Base-by-base conservation (phyloP, 2,329 filamentous ascomycete genomes). In the Scopulariopsis brevicaulis region DNA sequence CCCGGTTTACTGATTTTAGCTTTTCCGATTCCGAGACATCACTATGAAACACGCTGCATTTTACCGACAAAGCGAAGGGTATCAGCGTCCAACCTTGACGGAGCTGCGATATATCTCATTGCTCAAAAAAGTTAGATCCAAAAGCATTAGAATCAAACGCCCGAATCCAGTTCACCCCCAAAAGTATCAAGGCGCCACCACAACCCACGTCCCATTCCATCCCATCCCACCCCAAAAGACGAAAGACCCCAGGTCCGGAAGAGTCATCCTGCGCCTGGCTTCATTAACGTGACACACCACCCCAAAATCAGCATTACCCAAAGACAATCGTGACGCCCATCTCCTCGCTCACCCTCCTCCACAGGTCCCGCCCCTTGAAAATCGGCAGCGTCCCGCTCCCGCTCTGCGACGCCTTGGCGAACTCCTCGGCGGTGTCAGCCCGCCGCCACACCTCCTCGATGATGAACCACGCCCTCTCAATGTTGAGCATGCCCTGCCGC, bases 401-500 rank as follows among this genome's bases (percentile, higher is more conserved):
- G 18, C 43, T 48, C 25, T 35, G 50, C 15, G 24, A 58, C 20
- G 57, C 37, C 63, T 46, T 62, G 50, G 50, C 37, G 18, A 54
- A 35, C 22, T 58, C 60, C 55, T 61, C 62, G 8, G 62, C 66
- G 60, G 60, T 65, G 59, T 84, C 80, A 0, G 74, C 75, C 58
- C 81, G 71, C 58, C 73, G 73, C 81, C 83, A 86, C 11, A 86
- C 78, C 65, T 85, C 82, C 62, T 79, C 74, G 3, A 84, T 77
- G 40, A 86, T 79, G 14, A 74, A 74, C 80, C 82, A 84, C 3
- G 82, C 79, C 60, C 81, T 74, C 61, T 76, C 76, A 59, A 86
- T 85, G 63, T 86, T 87, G 20, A 76, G 77, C 83, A 86, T 86
- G 22, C 83, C 82, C 66, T 86, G 84, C 20, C 82, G 70, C 57